phyloP scores from a whole-genome alignment of 2,329 filamentous ascomycete genomes.

The Lizonia empirigonia region DNA sequence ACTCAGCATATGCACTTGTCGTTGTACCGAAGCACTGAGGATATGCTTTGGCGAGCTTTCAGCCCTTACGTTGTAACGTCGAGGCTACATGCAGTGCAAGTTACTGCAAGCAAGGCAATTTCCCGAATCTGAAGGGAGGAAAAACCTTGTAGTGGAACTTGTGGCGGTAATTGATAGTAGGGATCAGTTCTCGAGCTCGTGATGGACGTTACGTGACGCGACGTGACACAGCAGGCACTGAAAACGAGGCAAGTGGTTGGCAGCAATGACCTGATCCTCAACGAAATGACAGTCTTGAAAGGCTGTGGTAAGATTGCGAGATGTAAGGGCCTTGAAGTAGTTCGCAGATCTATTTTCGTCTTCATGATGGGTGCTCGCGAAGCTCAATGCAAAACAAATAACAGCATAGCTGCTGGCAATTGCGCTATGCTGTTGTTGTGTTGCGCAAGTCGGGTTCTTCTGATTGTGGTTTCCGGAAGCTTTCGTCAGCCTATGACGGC shows the following conservation, averaged over 20 bases:
- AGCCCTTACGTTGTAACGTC: slow-evolving; percentile 29
- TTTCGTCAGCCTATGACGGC: slow-evolving; percentile 11
- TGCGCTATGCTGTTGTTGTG: neutral
- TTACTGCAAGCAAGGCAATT: slow-evolving; percentile 22
- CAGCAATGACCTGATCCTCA: slow-evolving; percentile 13
- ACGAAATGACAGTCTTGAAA: slow-evolving; percentile 10
- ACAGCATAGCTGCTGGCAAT: neutral
- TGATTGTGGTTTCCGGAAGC: slow-evolving; percentile 5
- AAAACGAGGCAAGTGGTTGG: slow-evolving; percentile 19
- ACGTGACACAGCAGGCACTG: slow-evolving; percentile 29
- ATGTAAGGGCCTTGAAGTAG: slow-evolving; percentile 7
- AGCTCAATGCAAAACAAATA: neutral
- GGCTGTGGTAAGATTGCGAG: slow-evolving; percentile 8
- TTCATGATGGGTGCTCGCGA: neutral
- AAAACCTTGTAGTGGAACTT: slow-evolving; percentile 25
- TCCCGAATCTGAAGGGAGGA: slow-evolving; percentile 26
- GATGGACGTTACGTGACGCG: slow-evolving; percentile 24
- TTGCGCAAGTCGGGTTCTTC: slow-evolving; percentile 4
- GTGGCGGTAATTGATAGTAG: slow-evolving; percentile 27
- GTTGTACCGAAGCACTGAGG: slow-evolving; percentile 20
- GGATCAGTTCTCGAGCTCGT: slow-evolving; percentile 26
- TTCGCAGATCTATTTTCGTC: neutral
- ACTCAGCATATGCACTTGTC: slow-evolving; percentile 30
- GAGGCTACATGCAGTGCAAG: slow-evolving; percentile 22
- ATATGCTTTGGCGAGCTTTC: slow-evolving; percentile 20